These are phyloP conservation scores for Tilletia horrida DNA, from an alignment of 1,284 basidiomycete species.

Conservation along the genomic window DNA sequence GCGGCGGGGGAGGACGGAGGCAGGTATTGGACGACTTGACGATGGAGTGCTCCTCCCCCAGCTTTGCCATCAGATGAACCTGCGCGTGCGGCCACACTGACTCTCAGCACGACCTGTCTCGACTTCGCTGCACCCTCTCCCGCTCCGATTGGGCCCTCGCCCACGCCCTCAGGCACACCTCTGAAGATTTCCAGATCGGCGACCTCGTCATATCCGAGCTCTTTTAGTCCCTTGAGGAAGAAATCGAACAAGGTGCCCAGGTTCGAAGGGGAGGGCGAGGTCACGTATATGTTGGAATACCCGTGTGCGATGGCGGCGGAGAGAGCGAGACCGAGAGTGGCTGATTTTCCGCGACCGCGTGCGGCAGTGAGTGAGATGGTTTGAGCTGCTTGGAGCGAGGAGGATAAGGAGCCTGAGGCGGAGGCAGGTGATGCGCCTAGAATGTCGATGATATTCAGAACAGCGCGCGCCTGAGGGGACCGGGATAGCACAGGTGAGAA, in stretches of 20 bases:
- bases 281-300: constrained; percentile 97
- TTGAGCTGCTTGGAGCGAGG: constrained; percentile 56
- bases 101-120: not conserved
- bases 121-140: not conserved
- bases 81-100: constrained; percentile 84
- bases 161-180: constrained; percentile 74
- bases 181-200: constrained; percentile 94
- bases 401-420: constrained; percentile 62
- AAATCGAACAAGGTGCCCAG: constrained; percentile 98
- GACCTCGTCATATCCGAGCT: constrained; percentile 93
- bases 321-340: constrained; percentile 87
- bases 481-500: not conserved
- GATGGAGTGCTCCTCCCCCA: constrained; percentile 60
- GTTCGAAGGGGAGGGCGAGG: constrained; percentile 95
- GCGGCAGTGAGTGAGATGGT: constrained; percentile 92
- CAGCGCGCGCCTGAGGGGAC: constrained; percentile 33
- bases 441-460: constrained; percentile 52
- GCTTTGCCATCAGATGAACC: constrained; percentile 77
- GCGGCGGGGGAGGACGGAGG: constrained; percentile 74
- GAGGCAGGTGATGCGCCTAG: constrained; percentile 36
- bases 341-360: constrained; percentile 94
- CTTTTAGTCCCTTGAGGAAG: constrained; percentile 93
- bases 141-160: constrained; percentile 80
- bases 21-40: constrained; percentile 65
- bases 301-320: constrained; percentile 89